Evolutionary conservation across 2,329 filamentous ascomycete species (phyloP).

Genomic region (Neonectria faginata): DNA sequence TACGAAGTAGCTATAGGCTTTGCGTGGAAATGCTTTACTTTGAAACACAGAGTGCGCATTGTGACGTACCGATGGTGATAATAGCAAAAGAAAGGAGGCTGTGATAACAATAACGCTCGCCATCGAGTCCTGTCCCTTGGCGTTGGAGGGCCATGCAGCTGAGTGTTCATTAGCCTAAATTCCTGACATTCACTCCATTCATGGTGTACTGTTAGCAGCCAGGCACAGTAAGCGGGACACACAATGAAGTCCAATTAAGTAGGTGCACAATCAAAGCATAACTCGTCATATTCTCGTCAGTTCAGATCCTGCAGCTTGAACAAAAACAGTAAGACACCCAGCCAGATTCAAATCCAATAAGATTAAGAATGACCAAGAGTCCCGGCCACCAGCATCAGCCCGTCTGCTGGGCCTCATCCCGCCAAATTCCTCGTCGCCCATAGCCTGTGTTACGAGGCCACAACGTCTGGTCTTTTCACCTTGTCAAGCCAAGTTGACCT

Average conservation of each 20-base stretch:
- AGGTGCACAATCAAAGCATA: conserved; percentile 33
- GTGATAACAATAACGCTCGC: too few species aligned
- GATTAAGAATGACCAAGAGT: conserved; percentile 23
- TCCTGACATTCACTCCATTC: neutral
- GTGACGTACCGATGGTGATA: too few species aligned
- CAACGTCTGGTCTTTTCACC: neutral
- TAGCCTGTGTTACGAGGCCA: neutral
- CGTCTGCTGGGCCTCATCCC: conserved; percentile 2
- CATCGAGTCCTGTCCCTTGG: too few species aligned
- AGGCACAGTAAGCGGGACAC: conserved; percentile 22
- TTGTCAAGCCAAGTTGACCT: conserved; percentile 14
- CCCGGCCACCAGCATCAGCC: conserved; percentile 12
- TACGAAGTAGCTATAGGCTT: too few species aligned
- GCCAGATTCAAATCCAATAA: conserved; percentile 5
- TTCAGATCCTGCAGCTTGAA: conserved; percentile 31
- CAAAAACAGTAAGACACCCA: conserved; percentile 9
- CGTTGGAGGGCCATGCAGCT: neutral
- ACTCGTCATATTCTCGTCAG: conserved; percentile 31
- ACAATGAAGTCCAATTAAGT: conserved; percentile 28
- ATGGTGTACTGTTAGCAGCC: conserved; percentile 9
- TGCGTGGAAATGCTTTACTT: too few species aligned
- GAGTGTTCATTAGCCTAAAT: neutral
- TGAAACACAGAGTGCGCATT: too few species aligned
- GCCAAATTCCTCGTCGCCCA: conserved; percentile 4
- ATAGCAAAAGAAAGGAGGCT: too few species aligned